phyloP scores from a whole-genome alignment of 495 filamentous ascomycete genomes.

The Bathelium albidoporum region DNA sequence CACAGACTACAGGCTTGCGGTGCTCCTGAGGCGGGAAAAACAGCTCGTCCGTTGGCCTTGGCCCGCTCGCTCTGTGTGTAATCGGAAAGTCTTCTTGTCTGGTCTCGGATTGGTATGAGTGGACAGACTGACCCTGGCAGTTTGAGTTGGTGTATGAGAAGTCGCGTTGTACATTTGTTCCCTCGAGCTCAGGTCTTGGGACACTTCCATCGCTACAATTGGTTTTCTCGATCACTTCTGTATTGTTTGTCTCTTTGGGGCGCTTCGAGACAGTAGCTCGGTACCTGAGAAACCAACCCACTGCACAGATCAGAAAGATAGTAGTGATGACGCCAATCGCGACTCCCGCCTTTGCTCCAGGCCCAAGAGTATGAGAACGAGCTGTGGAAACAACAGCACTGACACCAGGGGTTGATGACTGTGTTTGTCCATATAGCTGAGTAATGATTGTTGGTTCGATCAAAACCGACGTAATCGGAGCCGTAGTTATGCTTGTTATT shows the following conservation, averaged over 20 bases:
- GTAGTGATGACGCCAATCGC: neutral
- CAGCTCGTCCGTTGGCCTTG: neutral
- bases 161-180: neutral
- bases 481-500: neutral
- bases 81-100: neutral
- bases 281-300: neutral
- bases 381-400: neutral
- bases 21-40: neutral
- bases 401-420: neutral
- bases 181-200: neutral
- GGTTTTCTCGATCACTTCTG: neutral
- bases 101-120: neutral
- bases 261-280: neutral
- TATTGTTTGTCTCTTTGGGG: neutral
- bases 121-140: neutral
- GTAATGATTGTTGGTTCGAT: neutral
- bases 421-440: neutral
- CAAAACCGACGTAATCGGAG: neutral
- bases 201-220: neutral
- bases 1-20: neutral
- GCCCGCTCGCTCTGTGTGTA: neutral
- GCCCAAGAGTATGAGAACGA: neutral
- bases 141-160: neutral
- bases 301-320: neutral
- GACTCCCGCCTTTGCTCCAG: neutral